Percentiles rank a stretch among this genome's conserved stretches.
Conservation (phyloP, 148 eudicot genomes). For the Agrostemma githago region DNA sequence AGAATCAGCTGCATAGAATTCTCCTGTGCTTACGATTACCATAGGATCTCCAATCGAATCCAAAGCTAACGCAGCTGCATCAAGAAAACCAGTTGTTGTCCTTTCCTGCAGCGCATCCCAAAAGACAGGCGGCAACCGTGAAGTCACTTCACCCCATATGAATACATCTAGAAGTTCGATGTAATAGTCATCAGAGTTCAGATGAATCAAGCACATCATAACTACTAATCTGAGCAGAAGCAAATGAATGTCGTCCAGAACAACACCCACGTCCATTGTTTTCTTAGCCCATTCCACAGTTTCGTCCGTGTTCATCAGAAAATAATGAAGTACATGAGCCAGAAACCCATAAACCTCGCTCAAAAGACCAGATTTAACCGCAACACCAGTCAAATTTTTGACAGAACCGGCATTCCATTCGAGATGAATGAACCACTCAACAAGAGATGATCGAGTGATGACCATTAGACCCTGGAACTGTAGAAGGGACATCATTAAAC, state of each 20-base stretch:
- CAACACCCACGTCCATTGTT: slow-evolving; percentile 7
- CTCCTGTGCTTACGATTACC: slow-evolving; percentile 24
- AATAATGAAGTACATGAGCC: slow-evolving; percentile 13
- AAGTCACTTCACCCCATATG: background rate
- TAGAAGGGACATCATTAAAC: slow-evolving; percentile 24
- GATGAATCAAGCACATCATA: slow-evolving; percentile 22
- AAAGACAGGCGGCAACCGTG: slow-evolving; percentile 19
- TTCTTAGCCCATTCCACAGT: slow-evolving; percentile 20
- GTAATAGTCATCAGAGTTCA: slow-evolving; percentile 14
- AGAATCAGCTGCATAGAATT: background rate
- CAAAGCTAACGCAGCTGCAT: slow-evolving; percentile 20
- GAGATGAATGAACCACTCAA: slow-evolving; percentile 29
- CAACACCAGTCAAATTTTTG: background rate
- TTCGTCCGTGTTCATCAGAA: slow-evolving; percentile 20
- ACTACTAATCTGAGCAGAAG: slow-evolving; percentile 28
- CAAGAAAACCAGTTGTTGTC: background rate
- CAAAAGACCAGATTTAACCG: background rate
- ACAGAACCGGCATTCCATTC: slow-evolving; percentile 8
- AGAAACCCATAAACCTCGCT: slow-evolving; percentile 12
- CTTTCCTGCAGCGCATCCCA: background rate
- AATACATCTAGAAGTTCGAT: slow-evolving; percentile 13
- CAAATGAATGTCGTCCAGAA: slow-evolving; percentile 13
- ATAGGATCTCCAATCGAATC: slow-evolving; percentile 26
- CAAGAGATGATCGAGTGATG: slow-evolving; percentile 29
- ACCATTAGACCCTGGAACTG: slow-evolving; percentile 12